Conservation (phyloP, 1,139 yeast species). For the Yamadazyma triangularis region DNA sequence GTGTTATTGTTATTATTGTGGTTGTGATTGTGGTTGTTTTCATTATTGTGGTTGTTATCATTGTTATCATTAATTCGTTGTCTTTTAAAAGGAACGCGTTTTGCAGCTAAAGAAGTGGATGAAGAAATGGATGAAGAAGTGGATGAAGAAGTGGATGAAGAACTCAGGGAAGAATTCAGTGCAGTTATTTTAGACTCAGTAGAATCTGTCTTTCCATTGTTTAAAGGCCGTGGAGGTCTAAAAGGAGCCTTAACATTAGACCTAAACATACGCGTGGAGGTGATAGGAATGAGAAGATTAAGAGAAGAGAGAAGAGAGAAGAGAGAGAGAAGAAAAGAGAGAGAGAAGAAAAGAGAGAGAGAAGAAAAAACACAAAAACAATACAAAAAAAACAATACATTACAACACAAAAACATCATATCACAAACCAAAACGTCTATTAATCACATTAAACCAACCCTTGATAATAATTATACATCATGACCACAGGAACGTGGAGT, state of each 20-base stretch:
- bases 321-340: too few species aligned
- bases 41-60: constrained; percentile 1
- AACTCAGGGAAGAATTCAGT: too few species aligned
- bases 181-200: neutral
- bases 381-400: too few species aligned
- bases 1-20: neutral
- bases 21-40: constrained; percentile 1
- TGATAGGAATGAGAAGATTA: constrained; percentile 1
- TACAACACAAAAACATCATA: too few species aligned
- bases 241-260: constrained; percentile 11
- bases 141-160: neutral
- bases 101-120: neutral
- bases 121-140: neutral
- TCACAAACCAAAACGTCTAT: neutral
- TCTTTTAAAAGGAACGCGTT: neutral
- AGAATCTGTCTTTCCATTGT: neutral
- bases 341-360: too few species aligned
- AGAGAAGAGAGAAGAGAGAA: neutral
- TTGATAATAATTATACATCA: constrained; percentile 1
- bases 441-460: too few species aligned
- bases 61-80: neutral
- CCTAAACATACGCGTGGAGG: constrained; percentile 2
- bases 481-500: constrained; percentile 1
- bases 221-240: constrained; percentile 13
- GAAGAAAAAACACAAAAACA: too few species aligned